These are phyloP conservation scores for Leishmania gerbilli DNA, from an alignment of 208 protist genomes.

Conservation along the genomic window DNA sequence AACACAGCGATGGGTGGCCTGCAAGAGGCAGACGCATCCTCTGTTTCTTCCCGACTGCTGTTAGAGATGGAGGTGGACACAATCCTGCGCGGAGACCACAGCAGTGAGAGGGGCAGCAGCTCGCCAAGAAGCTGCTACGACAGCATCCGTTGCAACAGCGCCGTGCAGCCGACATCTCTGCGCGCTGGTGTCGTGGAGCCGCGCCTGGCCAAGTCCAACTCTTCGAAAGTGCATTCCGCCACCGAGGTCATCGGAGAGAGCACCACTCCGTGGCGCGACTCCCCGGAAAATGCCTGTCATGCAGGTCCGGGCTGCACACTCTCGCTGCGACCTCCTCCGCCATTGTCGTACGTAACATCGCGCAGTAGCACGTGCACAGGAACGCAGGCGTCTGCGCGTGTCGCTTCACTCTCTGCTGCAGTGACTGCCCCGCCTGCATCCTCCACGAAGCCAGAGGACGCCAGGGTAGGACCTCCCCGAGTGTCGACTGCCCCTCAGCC, in stretches of 20 bases:
- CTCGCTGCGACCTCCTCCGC: conserved; percentile 6
- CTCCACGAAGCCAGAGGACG: background rate
- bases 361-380: background rate
- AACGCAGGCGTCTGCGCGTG: background rate
- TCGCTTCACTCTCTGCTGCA: background rate
- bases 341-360: background rate
- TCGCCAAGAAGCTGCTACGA: background rate
- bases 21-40: background rate
- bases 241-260: background rate
- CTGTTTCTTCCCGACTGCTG: background rate
- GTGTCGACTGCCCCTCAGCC: background rate
- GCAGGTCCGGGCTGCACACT: background rate
- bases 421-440: background rate
- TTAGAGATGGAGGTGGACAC: conserved; percentile 24
- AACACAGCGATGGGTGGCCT: no score
- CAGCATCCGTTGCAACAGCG: background rate
- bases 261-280: background rate
- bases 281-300: background rate
- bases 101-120: background rate
- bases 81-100: conserved; percentile 10
- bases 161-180: background rate
- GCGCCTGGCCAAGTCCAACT: background rate
- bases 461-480: background rate
- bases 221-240: background rate
- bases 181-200: background rate